Conservation (phyloP, 495 filamentous ascomycete species). For the Xylaria longipes region DNA sequence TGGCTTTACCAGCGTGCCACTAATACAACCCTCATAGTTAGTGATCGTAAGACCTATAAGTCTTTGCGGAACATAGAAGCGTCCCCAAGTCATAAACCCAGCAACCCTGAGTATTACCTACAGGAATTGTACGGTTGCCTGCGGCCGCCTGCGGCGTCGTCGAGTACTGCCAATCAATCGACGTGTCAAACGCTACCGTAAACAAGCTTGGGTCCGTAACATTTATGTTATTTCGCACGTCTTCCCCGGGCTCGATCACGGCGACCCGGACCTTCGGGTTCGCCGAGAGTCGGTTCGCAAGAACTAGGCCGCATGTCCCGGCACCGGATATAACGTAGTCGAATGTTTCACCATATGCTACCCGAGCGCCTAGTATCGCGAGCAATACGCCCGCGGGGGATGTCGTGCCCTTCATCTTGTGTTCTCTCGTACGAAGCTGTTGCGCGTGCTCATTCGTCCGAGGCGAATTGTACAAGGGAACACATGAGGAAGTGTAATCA, state of each 20-base stretch:
- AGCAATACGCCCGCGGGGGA: background rate
- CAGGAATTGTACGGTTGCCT: constrained; percentile 39
- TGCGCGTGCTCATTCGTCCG: background rate
- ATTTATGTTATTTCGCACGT: constrained; percentile 55
- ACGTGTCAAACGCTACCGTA: constrained; percentile 46
- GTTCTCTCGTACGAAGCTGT: background rate
- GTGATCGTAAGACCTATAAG: background rate
- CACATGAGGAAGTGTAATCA: background rate
- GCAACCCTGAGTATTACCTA: background rate
- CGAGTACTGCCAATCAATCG: constrained; percentile 60
- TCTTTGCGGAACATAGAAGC: background rate
- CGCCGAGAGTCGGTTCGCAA: constrained; percentile 62
- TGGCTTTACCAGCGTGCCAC: constrained; percentile 56
- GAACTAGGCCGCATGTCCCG: constrained; percentile 59
- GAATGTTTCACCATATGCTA: constrained; percentile 36
- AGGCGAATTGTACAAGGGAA: background rate
- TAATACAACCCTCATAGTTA: background rate
- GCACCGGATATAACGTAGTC: constrained; percentile 61
- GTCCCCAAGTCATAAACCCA: background rate
- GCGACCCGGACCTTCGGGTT: constrained; percentile 52
- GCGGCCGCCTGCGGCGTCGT: constrained; percentile 53
- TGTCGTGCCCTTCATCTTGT: constrained; percentile 11
- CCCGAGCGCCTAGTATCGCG: constrained; percentile 12
- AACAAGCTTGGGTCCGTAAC: constrained; percentile 53
- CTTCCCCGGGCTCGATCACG: constrained; percentile 61